Evolutionary conservation across 768 basidiomycete genomes (phyloP).

Genomic region (Pseudohyphozyma bogoriensis): DNA sequence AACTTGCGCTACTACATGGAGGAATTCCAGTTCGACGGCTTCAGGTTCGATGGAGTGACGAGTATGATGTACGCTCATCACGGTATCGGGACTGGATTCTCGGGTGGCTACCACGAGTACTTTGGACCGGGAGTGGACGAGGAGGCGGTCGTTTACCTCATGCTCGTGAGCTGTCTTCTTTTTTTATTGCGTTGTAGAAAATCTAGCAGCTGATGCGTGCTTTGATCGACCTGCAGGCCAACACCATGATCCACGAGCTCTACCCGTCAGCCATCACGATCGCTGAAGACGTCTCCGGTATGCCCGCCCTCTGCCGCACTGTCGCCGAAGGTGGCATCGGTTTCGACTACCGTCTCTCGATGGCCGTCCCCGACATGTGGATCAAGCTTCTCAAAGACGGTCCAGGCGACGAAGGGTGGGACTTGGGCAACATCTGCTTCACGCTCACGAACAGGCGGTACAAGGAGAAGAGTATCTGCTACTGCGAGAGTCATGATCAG

Average conservation of each 20-base stretch:
- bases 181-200: neutral
- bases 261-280: slow-evolving; percentile 69
- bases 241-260: slow-evolving; percentile 71
- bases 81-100: slow-evolving; percentile 95
- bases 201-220: neutral
- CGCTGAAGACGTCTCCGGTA: slow-evolving; percentile 97
- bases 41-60: slow-evolving; percentile 96
- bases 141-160: slow-evolving; percentile 87
- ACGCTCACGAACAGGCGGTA: slow-evolving; percentile 82
- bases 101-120: slow-evolving; percentile 96
- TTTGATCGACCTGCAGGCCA: slow-evolving; percentile 53
- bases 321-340: slow-evolving; percentile 77
- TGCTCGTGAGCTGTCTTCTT: slow-evolving; percentile 61
- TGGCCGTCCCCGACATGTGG: slow-evolving; percentile 99
- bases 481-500: slow-evolving; percentile 95
- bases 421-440: slow-evolving; percentile 72
- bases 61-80: slow-evolving; percentile 99
- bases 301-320: slow-evolving; percentile 84
- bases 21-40: slow-evolving; percentile 90
- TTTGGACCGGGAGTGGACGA: slow-evolving; percentile 75
- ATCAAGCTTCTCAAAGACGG: slow-evolving; percentile 96
- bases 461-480: slow-evolving; percentile 81
- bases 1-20: slow-evolving; percentile 94
- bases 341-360: slow-evolving; percentile 94
- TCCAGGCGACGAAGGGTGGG: slow-evolving; percentile 67